Conservation (phyloP, 2,329 filamentous ascomycete species). For the Fusarium kyushuense region DNA sequence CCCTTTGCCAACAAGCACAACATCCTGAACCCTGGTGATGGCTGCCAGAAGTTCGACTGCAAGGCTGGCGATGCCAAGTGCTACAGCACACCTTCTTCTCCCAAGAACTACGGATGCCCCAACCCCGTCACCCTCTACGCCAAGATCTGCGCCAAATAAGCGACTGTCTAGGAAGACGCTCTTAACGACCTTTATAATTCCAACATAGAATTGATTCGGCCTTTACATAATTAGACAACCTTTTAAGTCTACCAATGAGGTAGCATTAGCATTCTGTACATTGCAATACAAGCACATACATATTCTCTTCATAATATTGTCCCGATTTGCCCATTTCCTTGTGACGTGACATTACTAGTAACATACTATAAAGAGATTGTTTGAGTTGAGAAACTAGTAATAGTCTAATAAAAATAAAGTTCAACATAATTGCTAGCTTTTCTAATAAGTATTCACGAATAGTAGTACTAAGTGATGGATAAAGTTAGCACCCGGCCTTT, state of each 20-base stretch:
- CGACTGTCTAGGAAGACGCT: neutral
- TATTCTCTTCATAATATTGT: neutral
- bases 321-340: rapidly evolving
- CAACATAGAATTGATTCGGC: neutral
- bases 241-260: neutral
- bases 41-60: constrained; percentile 57
- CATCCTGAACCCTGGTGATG: constrained; percentile 52
- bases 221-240: constrained; percentile 13
- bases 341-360: too few relatives aligned
- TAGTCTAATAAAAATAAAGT: too few relatives aligned
- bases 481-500: too few relatives aligned
- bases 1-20: constrained; percentile 55
- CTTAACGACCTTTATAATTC: neutral
- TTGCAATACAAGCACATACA: constrained; percentile 14
- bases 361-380: too few relatives aligned
- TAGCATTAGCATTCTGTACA: neutral
- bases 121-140: constrained; percentile 54
- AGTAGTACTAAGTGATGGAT: too few relatives aligned
- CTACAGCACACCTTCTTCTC: constrained; percentile 56
- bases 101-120: constrained; percentile 58
- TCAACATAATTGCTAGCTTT: too few relatives aligned
- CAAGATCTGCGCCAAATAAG: constrained; percentile 47
- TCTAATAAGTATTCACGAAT: too few relatives aligned
- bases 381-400: too few relatives aligned
- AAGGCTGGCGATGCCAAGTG: constrained; percentile 52